Conservation (phyloP, 2,329 filamentous ascomycete genomes). For the Aspergillus bombycis region DNA sequence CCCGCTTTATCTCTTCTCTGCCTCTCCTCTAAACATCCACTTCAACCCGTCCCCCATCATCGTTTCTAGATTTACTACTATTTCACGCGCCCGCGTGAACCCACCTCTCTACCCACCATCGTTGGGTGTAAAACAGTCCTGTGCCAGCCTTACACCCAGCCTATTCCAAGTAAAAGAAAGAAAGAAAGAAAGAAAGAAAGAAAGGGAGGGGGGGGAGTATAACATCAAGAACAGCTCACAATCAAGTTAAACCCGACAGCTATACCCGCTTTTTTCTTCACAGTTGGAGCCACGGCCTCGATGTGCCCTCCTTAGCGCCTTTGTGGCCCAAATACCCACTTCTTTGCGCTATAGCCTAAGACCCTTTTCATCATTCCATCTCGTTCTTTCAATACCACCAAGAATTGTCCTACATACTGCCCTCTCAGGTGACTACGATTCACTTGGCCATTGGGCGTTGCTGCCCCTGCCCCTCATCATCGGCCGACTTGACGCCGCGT, state of each 20-base stretch:
- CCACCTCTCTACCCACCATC: neutral
- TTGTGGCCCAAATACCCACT: slow-evolving; percentile 28
- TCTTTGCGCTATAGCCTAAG: slow-evolving; percentile 28
- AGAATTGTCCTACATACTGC: too few species aligned
- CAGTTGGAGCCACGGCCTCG: slow-evolving; percentile 7
- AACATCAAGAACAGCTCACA: neutral
- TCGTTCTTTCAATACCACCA: neutral
- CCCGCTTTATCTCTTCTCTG: slow-evolving; percentile 7
- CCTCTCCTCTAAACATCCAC: neutral
- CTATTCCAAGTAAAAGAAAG: neutral
- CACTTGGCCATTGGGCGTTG: neutral
- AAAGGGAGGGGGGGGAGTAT: neutral
- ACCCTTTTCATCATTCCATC: neutral
- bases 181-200: neutral
- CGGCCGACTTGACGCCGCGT: neutral
- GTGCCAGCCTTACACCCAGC: neutral
- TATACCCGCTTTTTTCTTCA: slow-evolving; percentile 4
- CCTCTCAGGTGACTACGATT: neutral
- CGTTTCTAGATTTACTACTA: neutral
- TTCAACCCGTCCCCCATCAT: neutral
- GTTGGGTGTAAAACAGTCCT: neutral
- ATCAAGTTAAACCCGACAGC: neutral
- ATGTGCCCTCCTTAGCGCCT: slow-evolving; percentile 29
- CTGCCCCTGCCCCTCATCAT: neutral
- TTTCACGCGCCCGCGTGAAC: neutral